Evolutionary conservation across 2,329 filamentous ascomycete genomes (phyloP).

Genomic region (Aotearoamyces nothofagi): DNA sequence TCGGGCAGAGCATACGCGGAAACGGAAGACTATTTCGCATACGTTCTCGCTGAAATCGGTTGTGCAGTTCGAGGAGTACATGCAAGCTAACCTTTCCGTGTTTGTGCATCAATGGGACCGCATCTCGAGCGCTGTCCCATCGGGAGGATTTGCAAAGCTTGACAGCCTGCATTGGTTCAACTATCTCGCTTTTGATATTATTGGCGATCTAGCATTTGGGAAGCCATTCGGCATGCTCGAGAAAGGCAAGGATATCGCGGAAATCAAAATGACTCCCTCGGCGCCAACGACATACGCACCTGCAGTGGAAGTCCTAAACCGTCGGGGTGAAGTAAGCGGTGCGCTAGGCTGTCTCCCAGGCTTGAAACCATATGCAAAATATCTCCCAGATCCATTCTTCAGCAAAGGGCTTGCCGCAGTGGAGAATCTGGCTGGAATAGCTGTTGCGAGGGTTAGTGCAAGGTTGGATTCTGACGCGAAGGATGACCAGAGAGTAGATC

Average conservation of each 20-base stretch:
- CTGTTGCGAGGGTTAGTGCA: conserved; percentile 62
- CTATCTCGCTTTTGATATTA: conserved; percentile 34
- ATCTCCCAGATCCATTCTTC: conserved; percentile 69
- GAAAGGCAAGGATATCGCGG: conserved; percentile 57
- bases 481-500: conserved; percentile 52
- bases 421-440: conserved; percentile 69
- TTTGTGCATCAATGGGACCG: conserved; percentile 59
- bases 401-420: conserved; percentile 55
- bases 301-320: conserved; percentile 74
- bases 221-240: conserved; percentile 69
- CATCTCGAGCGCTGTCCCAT: conserved; percentile 27
- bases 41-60: conserved; percentile 72
- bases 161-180: conserved; percentile 72
- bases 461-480: conserved; percentile 49
- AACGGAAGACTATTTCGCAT: conserved; percentile 74
- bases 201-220: conserved; percentile 47
- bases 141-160: conserved; percentile 34
- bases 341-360: conserved; percentile 58
- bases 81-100: conserved; percentile 58
- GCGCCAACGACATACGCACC: conserved; percentile 50
- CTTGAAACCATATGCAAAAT: conserved; percentile 64
- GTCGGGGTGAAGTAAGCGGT: conserved; percentile 72
- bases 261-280: conserved; percentile 46
- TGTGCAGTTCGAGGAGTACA: conserved; percentile 74
- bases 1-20: conserved; percentile 64